phyloP scores from a whole-genome alignment of 352 stramenopile species.

The Thraustotheca clavata region DNA sequence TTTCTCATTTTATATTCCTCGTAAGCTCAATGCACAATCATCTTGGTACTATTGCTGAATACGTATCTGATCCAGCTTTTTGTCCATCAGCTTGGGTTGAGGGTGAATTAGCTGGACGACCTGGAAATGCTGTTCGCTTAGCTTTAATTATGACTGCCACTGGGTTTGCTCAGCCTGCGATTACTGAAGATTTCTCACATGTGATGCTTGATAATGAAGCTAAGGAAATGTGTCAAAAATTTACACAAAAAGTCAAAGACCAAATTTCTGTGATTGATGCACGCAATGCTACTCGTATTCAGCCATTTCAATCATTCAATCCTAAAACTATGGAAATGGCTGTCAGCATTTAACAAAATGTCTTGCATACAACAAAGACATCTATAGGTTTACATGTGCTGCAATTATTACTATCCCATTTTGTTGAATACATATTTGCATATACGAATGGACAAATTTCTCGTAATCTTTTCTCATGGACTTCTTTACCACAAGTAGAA shows the following conservation, averaged over 20 bases:
- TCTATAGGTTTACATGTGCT: too few species aligned
- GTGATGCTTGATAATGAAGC: constrained; percentile 14
- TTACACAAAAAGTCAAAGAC: not conserved
- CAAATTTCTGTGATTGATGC: constrained; percentile 12
- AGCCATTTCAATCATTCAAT: constrained; percentile 20
- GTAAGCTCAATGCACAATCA: constrained; percentile 20
- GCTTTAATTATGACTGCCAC: constrained; percentile 18
- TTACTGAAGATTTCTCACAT: constrained; percentile 21
- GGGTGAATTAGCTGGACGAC: constrained; percentile 3
- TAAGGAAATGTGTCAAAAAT: not conserved
- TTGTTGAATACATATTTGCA: too few species aligned
- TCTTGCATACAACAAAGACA: too few species aligned
- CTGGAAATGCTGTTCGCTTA: constrained; percentile 14
- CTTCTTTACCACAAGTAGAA: too few species aligned
- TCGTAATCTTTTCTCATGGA: too few species aligned
- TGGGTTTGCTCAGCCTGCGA: constrained; percentile 10
- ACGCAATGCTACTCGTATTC: constrained; percentile 9
- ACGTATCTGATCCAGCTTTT: constrained; percentile 19
- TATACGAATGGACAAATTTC: too few species aligned
- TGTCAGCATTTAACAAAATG: constrained; percentile 21
- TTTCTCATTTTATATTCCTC: constrained; percentile 7
- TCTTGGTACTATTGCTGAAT: constrained; percentile 18
- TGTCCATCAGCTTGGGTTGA: constrained; percentile 20
- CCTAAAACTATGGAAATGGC: constrained; percentile 22
- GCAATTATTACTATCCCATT: too few species aligned